Evolutionary conservation across 176 grass and related monocot genomes (phyloP), one percentile per base, ranked within the genome.

Genomic region (Musa acuminata): DNA sequence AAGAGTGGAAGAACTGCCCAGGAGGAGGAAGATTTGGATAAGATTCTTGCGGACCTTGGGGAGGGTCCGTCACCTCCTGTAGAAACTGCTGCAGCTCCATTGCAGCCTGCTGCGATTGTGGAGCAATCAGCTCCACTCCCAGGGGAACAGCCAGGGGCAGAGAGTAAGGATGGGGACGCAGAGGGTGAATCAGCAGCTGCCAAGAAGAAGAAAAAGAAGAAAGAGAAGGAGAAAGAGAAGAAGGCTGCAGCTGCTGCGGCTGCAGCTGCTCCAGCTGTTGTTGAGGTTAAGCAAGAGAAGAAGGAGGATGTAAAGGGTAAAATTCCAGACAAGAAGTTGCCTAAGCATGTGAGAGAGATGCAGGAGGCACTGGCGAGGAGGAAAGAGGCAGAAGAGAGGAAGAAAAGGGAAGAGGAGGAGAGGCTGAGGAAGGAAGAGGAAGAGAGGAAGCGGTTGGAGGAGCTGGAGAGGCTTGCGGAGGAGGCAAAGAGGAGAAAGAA

Each of bases 131-230:
- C 71, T 29, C 13, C 69, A 55, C 71, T n/a, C 49, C 55, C 65
- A 43, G 58, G 27, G 16, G 75, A 48, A 3, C 79, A 76, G 35
- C 53, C 55, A 62, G 64, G 76, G 49, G 76, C 48, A 16, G 85
- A 84, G 62, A 87, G 87, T 67, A 96, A 97, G 68, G 84, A 71
- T 69, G 87, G 75, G 24, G 87, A 98, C 82, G 90, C 77, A 67
- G 95, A 91, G 58, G 82, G 55, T 16, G 90, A 90, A 76, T 76
- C 59, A 6, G 87, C 85, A 64, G 85, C 90, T 50, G 85, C 90
- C 24, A 97, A 97, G 83, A 93, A 91, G 82, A 97, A 93, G 77
- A 97, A 97, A 74, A 97, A 97, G 75, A 97, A 97, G 79, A 97
- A 97, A 60, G 94, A 93, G 35, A 97, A 93, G 70, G 93, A 93